These are phyloP conservation scores for Gastrodia elata DNA, from an alignment of 106 monocot species.

Conservation along the genomic window DNA sequence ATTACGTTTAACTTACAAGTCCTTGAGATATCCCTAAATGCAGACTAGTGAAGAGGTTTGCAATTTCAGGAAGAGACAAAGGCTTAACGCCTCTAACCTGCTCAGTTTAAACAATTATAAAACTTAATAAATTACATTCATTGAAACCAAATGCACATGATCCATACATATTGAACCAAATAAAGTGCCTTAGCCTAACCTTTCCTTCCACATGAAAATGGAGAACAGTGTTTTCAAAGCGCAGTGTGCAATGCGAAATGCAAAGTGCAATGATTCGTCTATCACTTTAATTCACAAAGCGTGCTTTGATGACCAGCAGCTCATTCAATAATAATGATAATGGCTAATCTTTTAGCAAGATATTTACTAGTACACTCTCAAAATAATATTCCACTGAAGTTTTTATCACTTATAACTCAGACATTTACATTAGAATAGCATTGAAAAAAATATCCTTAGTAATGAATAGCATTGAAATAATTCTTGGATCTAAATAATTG, in stretches of 20 bases:
- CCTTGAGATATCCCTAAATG: constrained; percentile 76
- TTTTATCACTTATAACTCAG: too few relatives aligned
- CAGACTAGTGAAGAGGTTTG: constrained; percentile 58
- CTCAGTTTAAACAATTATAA: constrained; percentile 10
- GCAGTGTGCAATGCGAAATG: too few relatives aligned
- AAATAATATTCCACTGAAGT: too few relatives aligned
- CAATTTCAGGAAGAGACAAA: constrained; percentile 77
- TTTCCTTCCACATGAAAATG: too few relatives aligned
- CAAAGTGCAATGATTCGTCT: too few relatives aligned
- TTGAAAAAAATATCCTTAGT: not conserved
- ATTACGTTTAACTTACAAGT: constrained; percentile 42
- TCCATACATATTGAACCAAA: constrained; percentile 1
- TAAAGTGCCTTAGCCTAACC: not conserved
- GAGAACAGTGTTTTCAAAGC: too few relatives aligned
- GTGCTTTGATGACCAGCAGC: too few relatives aligned
- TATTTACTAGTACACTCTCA: too few relatives aligned
- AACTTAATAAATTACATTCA: constrained; percentile 1
- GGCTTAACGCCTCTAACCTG: constrained; percentile 97
- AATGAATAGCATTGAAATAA: not conserved
- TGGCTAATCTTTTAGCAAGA: too few relatives aligned
- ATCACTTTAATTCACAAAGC: too few relatives aligned
- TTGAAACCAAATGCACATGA: not conserved
- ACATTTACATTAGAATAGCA: too few relatives aligned
- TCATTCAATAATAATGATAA: too few relatives aligned
- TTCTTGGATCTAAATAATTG: not conserved